Evolutionary conservation across 2,329 filamentous ascomycete genomes (phyloP).

Genomic region (Botryosphaeria agaves): DNA sequence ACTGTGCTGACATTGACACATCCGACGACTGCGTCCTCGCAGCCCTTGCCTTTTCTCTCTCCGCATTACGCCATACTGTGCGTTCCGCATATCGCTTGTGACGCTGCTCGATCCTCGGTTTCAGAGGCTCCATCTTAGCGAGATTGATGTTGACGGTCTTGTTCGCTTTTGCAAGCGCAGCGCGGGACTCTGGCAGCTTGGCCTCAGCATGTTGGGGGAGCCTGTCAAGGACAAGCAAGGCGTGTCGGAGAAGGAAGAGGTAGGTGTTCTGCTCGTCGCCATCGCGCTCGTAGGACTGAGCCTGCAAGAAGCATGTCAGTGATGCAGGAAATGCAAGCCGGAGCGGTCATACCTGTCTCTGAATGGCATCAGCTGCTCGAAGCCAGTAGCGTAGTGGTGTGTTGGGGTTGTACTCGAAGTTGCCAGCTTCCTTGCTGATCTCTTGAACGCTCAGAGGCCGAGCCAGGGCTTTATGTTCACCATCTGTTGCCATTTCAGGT

Average conservation of each 20-base stretch:
- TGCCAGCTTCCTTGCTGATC: slow-evolving; percentile 55
- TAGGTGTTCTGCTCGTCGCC: slow-evolving; percentile 80
- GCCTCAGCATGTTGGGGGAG: slow-evolving; percentile 62
- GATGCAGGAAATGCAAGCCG: slow-evolving; percentile 1
- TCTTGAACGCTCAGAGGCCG: slow-evolving; percentile 59
- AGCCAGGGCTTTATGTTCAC: too few species aligned
- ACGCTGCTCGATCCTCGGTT: slow-evolving; percentile 56
- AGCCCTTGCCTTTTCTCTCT: slow-evolving; percentile 10
- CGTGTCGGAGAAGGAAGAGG: slow-evolving; percentile 78
- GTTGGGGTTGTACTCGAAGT: slow-evolving; percentile 63
- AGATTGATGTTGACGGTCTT: slow-evolving; percentile 48
- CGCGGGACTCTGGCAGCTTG: slow-evolving; percentile 41
- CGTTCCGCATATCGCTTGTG: slow-evolving; percentile 50
- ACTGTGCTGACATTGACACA: slow-evolving; percentile 3
- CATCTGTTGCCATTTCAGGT: too few species aligned
- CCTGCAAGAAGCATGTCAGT: slow-evolving; percentile 31
- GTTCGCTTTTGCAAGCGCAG: slow-evolving; percentile 36
- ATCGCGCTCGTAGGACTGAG: slow-evolving; percentile 68
- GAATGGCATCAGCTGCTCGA: slow-evolving; percentile 59
- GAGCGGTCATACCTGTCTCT: slow-evolving; percentile 52
- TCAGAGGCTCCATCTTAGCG: slow-evolving; percentile 56
- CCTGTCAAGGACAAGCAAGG: slow-evolving; percentile 61
- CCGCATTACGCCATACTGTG: slow-evolving; percentile 19
- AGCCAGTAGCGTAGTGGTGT: slow-evolving; percentile 71
- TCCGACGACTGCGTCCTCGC: too few species aligned